Percentiles rank a stretch among this genome's conserved stretches.
phyloP scores from a whole-genome alignment of 768 basidiomycete genomes.

The Lactarius vividus region DNA sequence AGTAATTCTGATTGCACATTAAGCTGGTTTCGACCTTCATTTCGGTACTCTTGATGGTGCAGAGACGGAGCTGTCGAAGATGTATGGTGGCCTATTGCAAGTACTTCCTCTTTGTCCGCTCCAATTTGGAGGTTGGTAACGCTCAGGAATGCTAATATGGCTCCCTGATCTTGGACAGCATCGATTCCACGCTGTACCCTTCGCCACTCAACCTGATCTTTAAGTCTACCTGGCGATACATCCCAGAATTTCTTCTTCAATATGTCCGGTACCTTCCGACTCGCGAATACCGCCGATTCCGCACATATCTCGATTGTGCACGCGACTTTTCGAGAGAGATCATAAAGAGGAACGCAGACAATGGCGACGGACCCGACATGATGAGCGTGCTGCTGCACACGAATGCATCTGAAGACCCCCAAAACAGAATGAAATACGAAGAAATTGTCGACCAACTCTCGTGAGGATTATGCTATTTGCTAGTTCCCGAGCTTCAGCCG shows the following conservation, averaged over 20 bases:
- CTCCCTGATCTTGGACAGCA: neutral
- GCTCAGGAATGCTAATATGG: neutral
- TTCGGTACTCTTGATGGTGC: slow-evolving; percentile 30
- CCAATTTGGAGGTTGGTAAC: neutral
- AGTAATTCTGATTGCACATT: neutral
- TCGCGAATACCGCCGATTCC: slow-evolving; percentile 16
- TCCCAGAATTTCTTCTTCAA: slow-evolving; percentile 23
- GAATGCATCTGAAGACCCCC: slow-evolving; percentile 13
- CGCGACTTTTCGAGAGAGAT: slow-evolving; percentile 4
- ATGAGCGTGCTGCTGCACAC: slow-evolving; percentile 17
- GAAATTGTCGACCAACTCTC: slow-evolving; percentile 22
- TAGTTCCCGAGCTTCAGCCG: neutral
- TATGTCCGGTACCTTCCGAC: slow-evolving; percentile 12
- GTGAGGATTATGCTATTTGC: neutral
- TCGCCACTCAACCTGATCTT: slow-evolving; percentile 18
- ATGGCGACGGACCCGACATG: slow-evolving; percentile 12
- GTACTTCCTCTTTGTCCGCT: slow-evolving; percentile 10
- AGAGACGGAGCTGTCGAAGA: slow-evolving; percentile 27
- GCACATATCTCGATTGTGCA: slow-evolving; percentile 4
- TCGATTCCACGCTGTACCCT: slow-evolving; percentile 20
- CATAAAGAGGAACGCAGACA: slow-evolving; percentile 1
- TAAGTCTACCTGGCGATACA: slow-evolving; percentile 27
- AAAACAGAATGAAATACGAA: neutral
- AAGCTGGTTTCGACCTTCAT: slow-evolving; percentile 32
- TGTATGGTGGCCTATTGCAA: slow-evolving; percentile 32